These are phyloP conservation scores for Rubus parviflorus DNA, from an alignment of 306 rosid species.

Conservation along the genomic window DNA sequence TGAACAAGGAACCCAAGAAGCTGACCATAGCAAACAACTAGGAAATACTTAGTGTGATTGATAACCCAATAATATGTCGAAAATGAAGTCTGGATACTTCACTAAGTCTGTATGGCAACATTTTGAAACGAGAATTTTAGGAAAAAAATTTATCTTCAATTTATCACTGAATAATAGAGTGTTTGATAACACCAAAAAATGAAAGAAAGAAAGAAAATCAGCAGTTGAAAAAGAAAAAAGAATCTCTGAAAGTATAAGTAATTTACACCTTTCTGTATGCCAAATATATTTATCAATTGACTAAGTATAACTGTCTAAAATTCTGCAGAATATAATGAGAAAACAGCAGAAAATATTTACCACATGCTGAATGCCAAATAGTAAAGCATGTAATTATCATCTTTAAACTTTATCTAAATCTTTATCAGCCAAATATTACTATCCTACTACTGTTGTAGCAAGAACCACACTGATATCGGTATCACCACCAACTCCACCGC, in stretches of 20 bases:
- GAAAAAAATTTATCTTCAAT: too few relatives aligned
- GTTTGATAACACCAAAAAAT: not conserved
- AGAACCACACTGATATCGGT: not conserved
- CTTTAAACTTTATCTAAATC: slow-evolving; percentile 6
- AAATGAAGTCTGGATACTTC: not conserved
- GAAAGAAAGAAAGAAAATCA: not conserved
- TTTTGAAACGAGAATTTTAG: too few relatives aligned
- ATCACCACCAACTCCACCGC: not conserved
- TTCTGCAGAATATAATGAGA: not conserved
- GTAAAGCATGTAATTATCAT: not conserved
- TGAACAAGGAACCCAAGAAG: not conserved
- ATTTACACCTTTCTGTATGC: not conserved
- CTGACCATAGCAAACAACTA: not conserved
- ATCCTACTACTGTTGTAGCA: not conserved
- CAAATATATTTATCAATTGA: too few relatives aligned
- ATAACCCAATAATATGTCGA: not conserved
- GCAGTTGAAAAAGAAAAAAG: not conserved
- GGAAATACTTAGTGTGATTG: not conserved
- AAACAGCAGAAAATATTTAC: not conserved
- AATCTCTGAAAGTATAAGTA: not conserved
- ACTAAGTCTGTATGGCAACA: not conserved
- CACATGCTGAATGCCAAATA: not conserved
- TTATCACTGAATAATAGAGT: not conserved
- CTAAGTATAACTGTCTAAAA: too few relatives aligned
- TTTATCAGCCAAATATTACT: not conserved